Percentiles rank a stretch among this genome's conserved stretches.
Evolutionary conservation across 2,329 filamentous ascomycete genomes (phyloP).

Genomic region (Aspergillus hortae): DNA sequence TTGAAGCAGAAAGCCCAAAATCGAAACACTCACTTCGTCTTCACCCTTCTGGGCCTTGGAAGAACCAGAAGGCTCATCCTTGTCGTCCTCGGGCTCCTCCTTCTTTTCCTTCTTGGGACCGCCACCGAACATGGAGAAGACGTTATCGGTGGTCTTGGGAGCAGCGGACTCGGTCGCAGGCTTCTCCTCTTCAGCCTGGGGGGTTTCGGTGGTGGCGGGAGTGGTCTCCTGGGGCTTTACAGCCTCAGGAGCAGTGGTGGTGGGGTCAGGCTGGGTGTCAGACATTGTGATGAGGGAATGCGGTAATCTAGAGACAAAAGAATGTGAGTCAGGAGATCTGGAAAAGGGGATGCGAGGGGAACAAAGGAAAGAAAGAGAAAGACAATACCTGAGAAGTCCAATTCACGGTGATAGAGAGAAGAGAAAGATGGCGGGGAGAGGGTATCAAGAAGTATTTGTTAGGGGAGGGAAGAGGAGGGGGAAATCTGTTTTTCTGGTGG

Average conservation of each 20-base stretch:
- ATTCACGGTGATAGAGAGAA: background rate
- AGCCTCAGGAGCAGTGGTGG: slow-evolving; percentile 34
- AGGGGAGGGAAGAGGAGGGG: slow-evolving; percentile 11
- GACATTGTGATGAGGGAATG: slow-evolving; percentile 32
- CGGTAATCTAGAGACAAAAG: slow-evolving; percentile 7
- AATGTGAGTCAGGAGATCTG: background rate
- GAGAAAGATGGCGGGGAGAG: slow-evolving; percentile 6
- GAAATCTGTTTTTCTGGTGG: slow-evolving; percentile 22
- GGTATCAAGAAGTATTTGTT: slow-evolving; percentile 4
- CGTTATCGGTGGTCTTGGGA: slow-evolving; percentile 49
- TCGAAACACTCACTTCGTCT: slow-evolving; percentile 51
- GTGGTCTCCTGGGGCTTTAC: slow-evolving; percentile 32
- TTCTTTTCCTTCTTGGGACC: slow-evolving; percentile 97
- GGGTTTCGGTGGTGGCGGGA: slow-evolving; percentile 29
- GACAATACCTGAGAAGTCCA: background rate
- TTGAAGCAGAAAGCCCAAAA: background rate
- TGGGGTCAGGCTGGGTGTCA: slow-evolving; percentile 44
- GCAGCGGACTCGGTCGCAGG: slow-evolving; percentile 30
- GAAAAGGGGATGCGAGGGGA: background rate
- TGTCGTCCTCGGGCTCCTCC: slow-evolving; percentile 69
- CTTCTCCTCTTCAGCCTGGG: slow-evolving; percentile 29
- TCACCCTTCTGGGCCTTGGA: slow-evolving; percentile 72
- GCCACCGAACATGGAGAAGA: slow-evolving; percentile 99
- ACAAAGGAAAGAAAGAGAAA: background rate
- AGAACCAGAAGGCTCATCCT: slow-evolving; percentile 82